Evolutionary conservation across 2,329 filamentous ascomycete genomes (phyloP), one percentile per base, ranked within the genome.

Genomic region (Elsinoe necatrix): DNA sequence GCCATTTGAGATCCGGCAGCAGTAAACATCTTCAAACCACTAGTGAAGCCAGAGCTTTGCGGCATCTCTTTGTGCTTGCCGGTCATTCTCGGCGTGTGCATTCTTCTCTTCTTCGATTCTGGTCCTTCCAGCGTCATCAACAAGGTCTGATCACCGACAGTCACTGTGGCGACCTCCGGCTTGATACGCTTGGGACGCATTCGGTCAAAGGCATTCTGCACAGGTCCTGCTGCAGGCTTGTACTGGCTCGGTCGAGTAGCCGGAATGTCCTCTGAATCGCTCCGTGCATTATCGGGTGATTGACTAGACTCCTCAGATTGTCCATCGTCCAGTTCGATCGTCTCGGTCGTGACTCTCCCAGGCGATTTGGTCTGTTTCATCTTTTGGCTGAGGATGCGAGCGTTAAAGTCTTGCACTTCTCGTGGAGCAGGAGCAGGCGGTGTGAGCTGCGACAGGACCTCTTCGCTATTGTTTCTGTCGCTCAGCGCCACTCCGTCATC

Each of bases 111-210:
- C 60, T 81, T 80, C 3, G 75, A 65, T 51, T 79, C 74, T 35
- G 66, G 63, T 1, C 85, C 85, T 61, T 89, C 77, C 16, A 67
- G 61, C 29, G 82, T 77, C 18, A 83, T 84, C 0, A 81, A 85
- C 4, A 83, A 77, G 0, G 84, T 88, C 45, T 77, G 79, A 60
- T 84, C 77, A 1, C 86, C 87, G 55, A 92, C 81, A 0, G 85
- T 90, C 48, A 92, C 87, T 1, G 85, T 88, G 18, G 87, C 86
- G 54, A 84, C 73, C 63, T 88, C 83, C 25, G 78, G 72, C 1
- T 80, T 78, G 1, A 78, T 72, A 31, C 85, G 78, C 65, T 82
- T 86, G 0, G 79, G 77, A 14, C 82, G 76, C 80, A 85, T 84
- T 16, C 80, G 76, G 66, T 84, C 80, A 62, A 84, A 84, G 1